phyloP scores from a whole-genome alignment of 148 eudicot genomes.

The Fagopyrum tataricum region DNA sequence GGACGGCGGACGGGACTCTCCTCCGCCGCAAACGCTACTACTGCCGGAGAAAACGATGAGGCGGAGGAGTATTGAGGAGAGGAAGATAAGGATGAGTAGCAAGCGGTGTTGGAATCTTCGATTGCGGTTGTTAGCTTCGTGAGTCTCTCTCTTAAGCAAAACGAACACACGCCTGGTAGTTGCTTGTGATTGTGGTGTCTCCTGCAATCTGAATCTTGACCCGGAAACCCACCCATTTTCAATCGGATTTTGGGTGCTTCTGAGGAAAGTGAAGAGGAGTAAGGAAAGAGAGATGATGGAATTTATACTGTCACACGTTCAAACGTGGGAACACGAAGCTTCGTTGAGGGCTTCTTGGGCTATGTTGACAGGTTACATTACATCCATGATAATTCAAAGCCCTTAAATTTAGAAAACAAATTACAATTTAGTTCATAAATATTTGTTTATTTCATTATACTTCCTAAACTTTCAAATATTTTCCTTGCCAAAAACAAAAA shows the following conservation, averaged over 20 bases:
- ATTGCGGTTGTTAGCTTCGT: conserved; percentile 16
- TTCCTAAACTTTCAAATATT: too few relatives aligned
- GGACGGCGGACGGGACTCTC: conserved; percentile 7
- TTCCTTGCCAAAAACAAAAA: too few relatives aligned
- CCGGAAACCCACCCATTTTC: conserved; percentile 20
- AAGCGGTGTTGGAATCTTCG: conserved; percentile 12
- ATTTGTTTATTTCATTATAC: too few relatives aligned
- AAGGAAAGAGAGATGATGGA: neutral
- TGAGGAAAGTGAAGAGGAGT: neutral
- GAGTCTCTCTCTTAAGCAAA: conserved; percentile 29
- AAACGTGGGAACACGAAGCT: conserved; percentile 11
- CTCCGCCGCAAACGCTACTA: conserved; percentile 18
- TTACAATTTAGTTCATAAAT: too few relatives aligned
- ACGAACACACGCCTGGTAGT: conserved; percentile 35
- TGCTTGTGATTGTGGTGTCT: conserved; percentile 26
- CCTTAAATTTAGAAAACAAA: too few relatives aligned
- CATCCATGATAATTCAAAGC: too few relatives aligned
- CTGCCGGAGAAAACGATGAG: neutral
- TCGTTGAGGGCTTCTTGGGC: neutral
- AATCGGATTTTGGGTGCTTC: neutral
- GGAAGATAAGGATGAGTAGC: conserved; percentile 20
- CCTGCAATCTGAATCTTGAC: conserved; percentile 28
- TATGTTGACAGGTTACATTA: too few relatives aligned
- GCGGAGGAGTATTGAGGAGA: conserved; percentile 23
- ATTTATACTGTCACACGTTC: neutral